A percentile compares a stretch with the other conserved stretches of the same genome.
Conservation (phyloP, 257 asterid genomes). For the Hygrophila difformis region DNA sequence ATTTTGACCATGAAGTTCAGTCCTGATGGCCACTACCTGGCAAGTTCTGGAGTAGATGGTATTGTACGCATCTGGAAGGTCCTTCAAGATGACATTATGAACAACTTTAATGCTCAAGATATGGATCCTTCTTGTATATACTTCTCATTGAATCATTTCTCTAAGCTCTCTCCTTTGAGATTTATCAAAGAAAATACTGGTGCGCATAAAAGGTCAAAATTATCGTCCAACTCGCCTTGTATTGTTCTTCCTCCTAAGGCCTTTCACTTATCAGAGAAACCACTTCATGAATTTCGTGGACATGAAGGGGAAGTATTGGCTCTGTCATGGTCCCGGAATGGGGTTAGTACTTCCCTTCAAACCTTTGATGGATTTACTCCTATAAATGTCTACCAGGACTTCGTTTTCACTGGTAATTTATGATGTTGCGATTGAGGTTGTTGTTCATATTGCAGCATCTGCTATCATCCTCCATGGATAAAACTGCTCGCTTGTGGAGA, state of each 20-base stretch:
- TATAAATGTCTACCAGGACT: too few relatives aligned
- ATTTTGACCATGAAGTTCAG: slow-evolving; percentile 85
- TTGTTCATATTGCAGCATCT: slow-evolving; percentile 44
- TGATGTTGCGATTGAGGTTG: neutral
- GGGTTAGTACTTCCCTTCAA: slow-evolving; percentile 46
- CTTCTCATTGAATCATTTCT: slow-evolving; percentile 46
- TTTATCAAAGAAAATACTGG: slow-evolving; percentile 31
- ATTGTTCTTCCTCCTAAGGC: slow-evolving; percentile 74
- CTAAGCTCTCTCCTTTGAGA: slow-evolving; percentile 45
- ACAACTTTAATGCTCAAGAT: slow-evolving; percentile 31
- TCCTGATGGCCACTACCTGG: slow-evolving; percentile 71
- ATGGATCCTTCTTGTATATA: slow-evolving; percentile 60
- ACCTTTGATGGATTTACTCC: too few relatives aligned
- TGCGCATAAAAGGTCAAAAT: slow-evolving; percentile 29
- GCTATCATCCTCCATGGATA: slow-evolving; percentile 80
- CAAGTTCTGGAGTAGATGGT: slow-evolving; percentile 89
- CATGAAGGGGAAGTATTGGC: slow-evolving; percentile 75
- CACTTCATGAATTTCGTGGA: slow-evolving; percentile 75
- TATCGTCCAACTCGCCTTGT: slow-evolving; percentile 61
- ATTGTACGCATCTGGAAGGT: slow-evolving; percentile 87
- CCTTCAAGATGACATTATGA: slow-evolving; percentile 42
- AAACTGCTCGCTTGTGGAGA: slow-evolving; percentile 91
- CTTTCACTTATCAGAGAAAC: slow-evolving; percentile 70
- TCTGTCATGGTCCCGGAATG: slow-evolving; percentile 80
- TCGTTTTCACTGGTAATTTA: too few relatives aligned